Conservation (phyloP, 129 eudicot species). For the Helianthus tuberosus region DNA sequence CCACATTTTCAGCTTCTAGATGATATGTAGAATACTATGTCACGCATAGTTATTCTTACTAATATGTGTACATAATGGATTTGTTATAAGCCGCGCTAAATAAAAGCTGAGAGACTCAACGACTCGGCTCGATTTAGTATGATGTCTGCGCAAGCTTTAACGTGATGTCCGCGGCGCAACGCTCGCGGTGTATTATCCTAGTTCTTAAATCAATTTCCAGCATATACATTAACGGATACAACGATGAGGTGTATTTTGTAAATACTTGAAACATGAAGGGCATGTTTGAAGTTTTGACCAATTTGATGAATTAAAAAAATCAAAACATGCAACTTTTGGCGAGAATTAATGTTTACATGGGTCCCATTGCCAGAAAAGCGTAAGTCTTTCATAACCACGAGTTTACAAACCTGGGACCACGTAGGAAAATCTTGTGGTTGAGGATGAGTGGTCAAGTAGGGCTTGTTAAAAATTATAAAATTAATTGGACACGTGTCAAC, state of each 20-base stretch:
- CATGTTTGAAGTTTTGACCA: too few species aligned
- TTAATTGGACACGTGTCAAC: conserved; percentile 33
- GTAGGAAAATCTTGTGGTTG: conserved; percentile 28
- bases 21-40: too few species aligned
- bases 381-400: conserved; percentile 38
- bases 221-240: neutral
- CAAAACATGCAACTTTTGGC: conserved; percentile 6
- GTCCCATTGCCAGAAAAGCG: conserved; percentile 26
- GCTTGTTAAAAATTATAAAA: conserved; percentile 1
- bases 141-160: too few species aligned
- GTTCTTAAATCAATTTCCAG: neutral
- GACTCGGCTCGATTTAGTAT: too few species aligned
- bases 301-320: neutral
- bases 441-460: conserved; percentile 24
- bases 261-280: too few species aligned
- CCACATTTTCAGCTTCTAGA: too few species aligned
- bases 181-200: too few species aligned
- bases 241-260: neutral
- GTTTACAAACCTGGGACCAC: conserved; percentile 29
- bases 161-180: too few species aligned
- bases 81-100: too few species aligned
- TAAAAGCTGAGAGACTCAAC: too few species aligned
- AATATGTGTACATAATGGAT: too few species aligned
- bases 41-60: too few species aligned
- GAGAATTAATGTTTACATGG: conserved; percentile 11